A percentile compares a stretch with the other conserved stretches of the same genome.
These are phyloP conservation scores for Trametes sanguinea DNA, from an alignment of 768 basidiomycete genomes.

Conservation along the genomic window DNA sequence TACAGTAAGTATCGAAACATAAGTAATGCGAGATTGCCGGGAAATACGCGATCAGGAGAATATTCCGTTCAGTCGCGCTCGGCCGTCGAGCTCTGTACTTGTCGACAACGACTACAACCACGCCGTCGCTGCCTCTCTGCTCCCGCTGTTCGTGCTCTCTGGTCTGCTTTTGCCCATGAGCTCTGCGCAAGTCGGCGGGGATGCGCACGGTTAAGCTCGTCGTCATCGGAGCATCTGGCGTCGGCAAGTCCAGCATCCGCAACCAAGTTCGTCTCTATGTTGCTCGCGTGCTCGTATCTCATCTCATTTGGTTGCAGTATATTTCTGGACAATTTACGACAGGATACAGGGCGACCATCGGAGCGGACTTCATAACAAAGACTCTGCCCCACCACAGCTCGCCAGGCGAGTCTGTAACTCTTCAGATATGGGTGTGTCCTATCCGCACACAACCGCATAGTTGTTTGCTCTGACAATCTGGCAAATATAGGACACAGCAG, in stretches of 20 bases:
- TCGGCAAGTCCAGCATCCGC: slow-evolving; percentile 85
- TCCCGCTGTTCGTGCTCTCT: not conserved
- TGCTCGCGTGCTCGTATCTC: not conserved
- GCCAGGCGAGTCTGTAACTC: slow-evolving; percentile 56
- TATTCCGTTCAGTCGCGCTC: too few species aligned
- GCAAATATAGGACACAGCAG: slow-evolving; percentile 69
- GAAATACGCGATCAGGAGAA: too few species aligned
- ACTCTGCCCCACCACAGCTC: slow-evolving; percentile 60
- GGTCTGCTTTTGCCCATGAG: slow-evolving; percentile 9
- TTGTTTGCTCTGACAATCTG: slow-evolving; percentile 7
- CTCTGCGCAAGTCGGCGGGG: slow-evolving; percentile 6
- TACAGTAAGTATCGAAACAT: too few species aligned
- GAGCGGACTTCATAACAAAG: slow-evolving; percentile 86
- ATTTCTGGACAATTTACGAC: slow-evolving; percentile 75
- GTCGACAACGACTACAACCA: slow-evolving; percentile 2
- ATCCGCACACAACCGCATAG: slow-evolving; percentile 3
- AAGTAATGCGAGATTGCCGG: too few species aligned
- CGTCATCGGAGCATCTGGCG: slow-evolving; percentile 78
- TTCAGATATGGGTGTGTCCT: slow-evolving; percentile 66
- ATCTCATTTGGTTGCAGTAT: slow-evolving; percentile 48
- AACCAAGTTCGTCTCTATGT: slow-evolving; percentile 54
- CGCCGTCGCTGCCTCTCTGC: not conserved
- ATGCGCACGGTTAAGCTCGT: slow-evolving; percentile 83
- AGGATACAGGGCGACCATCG: slow-evolving; percentile 83
- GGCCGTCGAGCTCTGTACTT: too few species aligned